Evolutionary conservation across 2,329 filamentous ascomycete genomes (phyloP).

Genomic region (Colletotrichum liriopes): DNA sequence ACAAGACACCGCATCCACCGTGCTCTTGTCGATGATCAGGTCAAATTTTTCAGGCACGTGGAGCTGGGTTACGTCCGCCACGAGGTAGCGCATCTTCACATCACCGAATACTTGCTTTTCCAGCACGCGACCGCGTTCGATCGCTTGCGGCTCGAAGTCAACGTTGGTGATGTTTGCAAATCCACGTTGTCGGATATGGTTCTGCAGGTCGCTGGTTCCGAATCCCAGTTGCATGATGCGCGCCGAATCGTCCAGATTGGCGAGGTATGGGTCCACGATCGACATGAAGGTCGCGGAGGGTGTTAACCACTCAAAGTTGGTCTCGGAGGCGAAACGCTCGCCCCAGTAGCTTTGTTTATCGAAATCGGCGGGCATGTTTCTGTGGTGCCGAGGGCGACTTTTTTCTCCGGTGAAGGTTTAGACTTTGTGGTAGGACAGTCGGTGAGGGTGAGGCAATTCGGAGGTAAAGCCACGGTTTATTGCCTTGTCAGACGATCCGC

Average conservation of each 20-base stretch:
- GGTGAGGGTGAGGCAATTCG: constrained; percentile 16
- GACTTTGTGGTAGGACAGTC: not conserved
- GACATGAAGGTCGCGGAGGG: constrained; percentile 59
- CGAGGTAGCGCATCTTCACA: constrained; percentile 59
- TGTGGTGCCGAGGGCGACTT: not conserved
- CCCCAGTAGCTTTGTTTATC: constrained; percentile 68
- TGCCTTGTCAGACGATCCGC: constrained; percentile 20
- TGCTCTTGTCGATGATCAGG: constrained; percentile 66
- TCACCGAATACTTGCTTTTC: constrained; percentile 61
- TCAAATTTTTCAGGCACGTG: constrained; percentile 51
- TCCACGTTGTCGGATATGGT: constrained; percentile 59
- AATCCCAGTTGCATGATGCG: constrained; percentile 63
- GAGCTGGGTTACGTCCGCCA: constrained; percentile 63
- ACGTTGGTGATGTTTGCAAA: constrained; percentile 63
- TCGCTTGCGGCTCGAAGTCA: constrained; percentile 66
- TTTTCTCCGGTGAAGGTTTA: not conserved
- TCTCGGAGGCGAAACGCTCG: constrained; percentile 61
- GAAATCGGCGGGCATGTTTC: constrained; percentile 53
- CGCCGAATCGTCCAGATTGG: constrained; percentile 46
- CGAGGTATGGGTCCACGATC: constrained; percentile 57
- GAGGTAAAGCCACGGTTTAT: not conserved
- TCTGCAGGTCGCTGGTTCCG: constrained; percentile 67
- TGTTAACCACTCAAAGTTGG: constrained; percentile 64
- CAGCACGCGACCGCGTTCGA: constrained; percentile 58
- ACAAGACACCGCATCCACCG: constrained; percentile 64